A percentile compares a stretch with the other conserved stretches of the same genome.
These are phyloP conservation scores for Eutypella sp. DNA, from an alignment of 2,329 filamentous ascomycete genomes.

Conservation along the genomic window DNA sequence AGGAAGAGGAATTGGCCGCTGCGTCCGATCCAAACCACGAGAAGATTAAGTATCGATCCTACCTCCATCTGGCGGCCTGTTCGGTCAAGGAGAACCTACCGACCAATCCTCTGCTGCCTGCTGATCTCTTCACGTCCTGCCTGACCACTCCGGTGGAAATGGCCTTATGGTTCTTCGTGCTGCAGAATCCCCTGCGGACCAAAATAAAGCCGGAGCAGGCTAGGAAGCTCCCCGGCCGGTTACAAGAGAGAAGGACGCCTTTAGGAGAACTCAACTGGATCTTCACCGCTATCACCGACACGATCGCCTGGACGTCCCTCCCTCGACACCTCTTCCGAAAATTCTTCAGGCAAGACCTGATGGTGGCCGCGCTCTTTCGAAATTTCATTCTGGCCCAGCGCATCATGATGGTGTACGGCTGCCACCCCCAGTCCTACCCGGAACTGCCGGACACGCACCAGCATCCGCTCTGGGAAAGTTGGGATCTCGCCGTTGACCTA, in stretches of 20 bases:
- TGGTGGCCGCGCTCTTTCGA: slow-evolving; percentile 96
- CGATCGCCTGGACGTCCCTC: slow-evolving; percentile 95
- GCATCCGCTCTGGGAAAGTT: slow-evolving; percentile 93
- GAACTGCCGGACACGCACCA: slow-evolving; percentile 91
- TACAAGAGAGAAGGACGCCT: slow-evolving; percentile 89
- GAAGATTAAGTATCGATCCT: slow-evolving; percentile 64
- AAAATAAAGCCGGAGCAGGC: slow-evolving; percentile 75
- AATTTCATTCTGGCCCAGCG: slow-evolving; percentile 94
- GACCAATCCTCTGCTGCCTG: slow-evolving; percentile 87
- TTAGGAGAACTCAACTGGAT: slow-evolving; percentile 98
- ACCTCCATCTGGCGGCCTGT: slow-evolving; percentile 90
- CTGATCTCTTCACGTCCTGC: slow-evolving; percentile 93
- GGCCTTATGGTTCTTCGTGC: slow-evolving; percentile 90
- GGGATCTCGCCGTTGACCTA: slow-evolving; percentile 96
- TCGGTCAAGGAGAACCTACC: slow-evolving; percentile 86
- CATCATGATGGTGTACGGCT: slow-evolving; percentile 94
- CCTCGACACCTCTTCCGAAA: slow-evolving; percentile 90
- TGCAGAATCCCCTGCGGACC: slow-evolving; percentile 75
- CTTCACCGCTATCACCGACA: slow-evolving; percentile 97
- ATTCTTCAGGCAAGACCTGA: slow-evolving; percentile 93
- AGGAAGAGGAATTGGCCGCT: slow-evolving; percentile 74
- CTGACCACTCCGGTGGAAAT: slow-evolving; percentile 97
- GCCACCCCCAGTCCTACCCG: slow-evolving; percentile 88
- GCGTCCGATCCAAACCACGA: slow-evolving; percentile 77
- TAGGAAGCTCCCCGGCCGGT: slow-evolving; percentile 80